These are phyloP conservation scores for Carex arenaria DNA, from an alignment of 202 grass and related monocot genomes.

Conservation along the genomic window DNA sequence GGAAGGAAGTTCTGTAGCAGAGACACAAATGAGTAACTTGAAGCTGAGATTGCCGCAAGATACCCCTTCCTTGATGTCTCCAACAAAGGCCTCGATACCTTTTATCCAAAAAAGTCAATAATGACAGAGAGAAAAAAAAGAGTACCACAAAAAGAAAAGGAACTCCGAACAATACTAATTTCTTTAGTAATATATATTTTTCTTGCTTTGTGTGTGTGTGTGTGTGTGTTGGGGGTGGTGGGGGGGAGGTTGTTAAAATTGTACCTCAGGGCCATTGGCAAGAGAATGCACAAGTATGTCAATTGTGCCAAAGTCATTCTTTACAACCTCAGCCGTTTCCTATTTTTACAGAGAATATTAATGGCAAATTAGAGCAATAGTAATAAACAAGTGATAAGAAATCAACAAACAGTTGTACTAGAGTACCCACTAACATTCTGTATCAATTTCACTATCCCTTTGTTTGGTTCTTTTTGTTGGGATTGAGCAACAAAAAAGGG, in stretches of 20 bases:
- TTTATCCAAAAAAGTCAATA: slow-evolving; percentile 19
- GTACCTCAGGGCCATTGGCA: slow-evolving; percentile 84
- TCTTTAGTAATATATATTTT: not conserved
- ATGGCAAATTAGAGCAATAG: not conserved
- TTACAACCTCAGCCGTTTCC: slow-evolving; percentile 90
- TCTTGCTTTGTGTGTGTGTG: not conserved
- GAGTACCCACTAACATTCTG: not conserved
- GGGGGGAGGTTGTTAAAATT: not conserved
- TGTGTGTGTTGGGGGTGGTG: not conserved
- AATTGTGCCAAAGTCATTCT: slow-evolving; percentile 90
- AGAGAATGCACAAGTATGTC: slow-evolving; percentile 98
- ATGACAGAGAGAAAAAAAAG: not conserved
- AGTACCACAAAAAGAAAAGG: not conserved
- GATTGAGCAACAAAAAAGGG: not conserved
- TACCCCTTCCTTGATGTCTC: slow-evolving; percentile 97
- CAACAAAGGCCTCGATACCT: slow-evolving; percentile 83
- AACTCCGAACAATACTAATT: not conserved
- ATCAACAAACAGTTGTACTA: not conserved
- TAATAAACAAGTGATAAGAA: slow-evolving; percentile 23
- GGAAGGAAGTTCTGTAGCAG: slow-evolving; percentile 71
- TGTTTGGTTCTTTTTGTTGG: not conserved
- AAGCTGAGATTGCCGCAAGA: slow-evolving; percentile 89
- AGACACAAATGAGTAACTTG: slow-evolving; percentile 89
- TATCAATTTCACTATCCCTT: not conserved
- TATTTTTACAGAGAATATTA: slow-evolving; percentile 12